Conservation (phyloP, 2,329 filamentous ascomycete species). For the Colletotrichum sublineola region DNA sequence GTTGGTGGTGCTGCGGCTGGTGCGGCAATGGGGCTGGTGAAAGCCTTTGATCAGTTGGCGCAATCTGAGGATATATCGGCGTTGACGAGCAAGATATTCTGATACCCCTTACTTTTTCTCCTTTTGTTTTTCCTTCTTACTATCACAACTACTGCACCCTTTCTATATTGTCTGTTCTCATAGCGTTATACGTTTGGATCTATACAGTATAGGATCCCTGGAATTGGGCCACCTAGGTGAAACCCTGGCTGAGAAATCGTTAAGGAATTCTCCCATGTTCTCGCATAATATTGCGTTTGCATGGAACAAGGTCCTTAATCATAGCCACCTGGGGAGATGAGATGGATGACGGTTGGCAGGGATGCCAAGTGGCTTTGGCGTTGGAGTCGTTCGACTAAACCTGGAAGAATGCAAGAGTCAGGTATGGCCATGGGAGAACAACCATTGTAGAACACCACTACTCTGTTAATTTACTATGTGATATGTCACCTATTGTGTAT, state of each 20-base stretch:
- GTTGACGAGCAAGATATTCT: conserved; percentile 29
- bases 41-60: conserved; percentile 43
- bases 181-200: background rate
- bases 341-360: background rate
- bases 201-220: background rate
- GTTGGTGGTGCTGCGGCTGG: conserved; percentile 55
- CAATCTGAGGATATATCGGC: conserved; percentile 29
- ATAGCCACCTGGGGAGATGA: background rate
- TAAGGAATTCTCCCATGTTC: conserved; percentile 16
- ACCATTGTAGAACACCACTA: conserved; percentile 13
- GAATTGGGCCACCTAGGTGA: background rate
- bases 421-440: background rate
- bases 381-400: background rate
- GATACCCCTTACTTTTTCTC: background rate
- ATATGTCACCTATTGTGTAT: background rate
- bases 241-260: background rate
- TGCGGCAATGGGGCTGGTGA: conserved; percentile 56
- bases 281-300: conserved; percentile 31
- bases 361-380: conserved; percentile 9
- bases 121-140: background rate
- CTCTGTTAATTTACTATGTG: background rate
- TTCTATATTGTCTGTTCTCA: background rate
- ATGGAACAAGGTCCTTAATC: background rate
- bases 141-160: background rate
- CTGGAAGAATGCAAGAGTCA: background rate